These are phyloP conservation scores for Grosmannia huntii DNA, from an alignment of 2,329 filamentous ascomycete species.

Conservation along the genomic window DNA sequence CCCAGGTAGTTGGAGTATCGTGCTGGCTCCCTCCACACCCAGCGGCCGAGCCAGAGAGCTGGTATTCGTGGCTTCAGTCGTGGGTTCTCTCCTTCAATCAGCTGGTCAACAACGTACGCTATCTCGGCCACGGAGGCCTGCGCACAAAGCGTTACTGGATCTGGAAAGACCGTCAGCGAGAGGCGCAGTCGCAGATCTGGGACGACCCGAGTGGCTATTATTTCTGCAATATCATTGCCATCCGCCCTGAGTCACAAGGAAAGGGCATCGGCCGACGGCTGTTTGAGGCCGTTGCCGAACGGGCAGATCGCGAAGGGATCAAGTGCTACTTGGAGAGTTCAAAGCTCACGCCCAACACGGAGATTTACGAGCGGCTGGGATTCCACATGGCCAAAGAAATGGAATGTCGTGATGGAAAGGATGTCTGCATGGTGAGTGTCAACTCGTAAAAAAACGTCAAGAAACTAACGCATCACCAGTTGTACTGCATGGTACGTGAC, in stretches of 20 bases:
- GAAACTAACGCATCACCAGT: neutral
- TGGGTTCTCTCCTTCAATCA: neutral
- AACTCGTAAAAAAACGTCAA: no score
- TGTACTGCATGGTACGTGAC: neutral
- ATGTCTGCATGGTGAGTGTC: neutral
- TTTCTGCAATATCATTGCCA: neutral
- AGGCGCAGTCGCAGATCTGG: conserved; percentile 1
- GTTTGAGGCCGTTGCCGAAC: neutral
- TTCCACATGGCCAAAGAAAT: neutral
- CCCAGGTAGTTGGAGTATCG: neutral
- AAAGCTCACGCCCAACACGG: neutral
- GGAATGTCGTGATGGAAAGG: neutral
- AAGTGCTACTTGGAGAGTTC: neutral
- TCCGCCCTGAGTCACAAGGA: neutral
- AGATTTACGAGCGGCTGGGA: neutral
- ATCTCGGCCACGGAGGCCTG: neutral
- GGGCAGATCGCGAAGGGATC: neutral
- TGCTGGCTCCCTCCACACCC: neutral
- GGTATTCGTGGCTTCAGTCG: neutral
- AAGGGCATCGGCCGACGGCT: neutral
- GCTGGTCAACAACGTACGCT: neutral
- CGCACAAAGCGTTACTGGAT: neutral
- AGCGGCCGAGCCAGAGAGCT: neutral
- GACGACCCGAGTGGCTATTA: neutral
- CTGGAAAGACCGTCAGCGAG: neutral